phyloP scores from a whole-genome alignment of 208 protist species.

The Acanthamoeba healyi region DNA sequence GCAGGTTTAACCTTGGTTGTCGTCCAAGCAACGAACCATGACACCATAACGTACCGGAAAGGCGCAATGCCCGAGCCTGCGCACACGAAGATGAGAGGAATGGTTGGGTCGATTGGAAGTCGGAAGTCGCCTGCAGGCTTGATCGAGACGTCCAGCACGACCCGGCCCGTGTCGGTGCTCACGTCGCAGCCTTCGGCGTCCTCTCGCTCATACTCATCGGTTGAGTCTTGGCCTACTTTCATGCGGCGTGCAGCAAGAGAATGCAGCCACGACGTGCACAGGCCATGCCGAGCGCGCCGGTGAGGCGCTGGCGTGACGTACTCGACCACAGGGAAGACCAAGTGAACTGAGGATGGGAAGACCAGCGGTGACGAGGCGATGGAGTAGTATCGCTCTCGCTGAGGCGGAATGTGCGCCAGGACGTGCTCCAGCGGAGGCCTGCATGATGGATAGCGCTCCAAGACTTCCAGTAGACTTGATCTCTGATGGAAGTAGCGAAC shows the following conservation, averaged over 20 bases:
- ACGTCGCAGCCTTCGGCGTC: constrained; percentile 14
- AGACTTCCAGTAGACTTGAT: not conserved
- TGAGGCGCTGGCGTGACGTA: constrained; percentile 35
- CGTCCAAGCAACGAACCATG: too few relatives aligned
- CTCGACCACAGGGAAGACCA: constrained; percentile 60
- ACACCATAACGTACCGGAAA: constrained; percentile 7
- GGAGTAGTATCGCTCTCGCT: constrained; percentile 68
- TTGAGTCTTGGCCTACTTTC: too few relatives aligned
- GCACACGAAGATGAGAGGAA: constrained; percentile 29
- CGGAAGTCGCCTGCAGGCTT: not conserved
- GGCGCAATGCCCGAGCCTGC: constrained; percentile 56
- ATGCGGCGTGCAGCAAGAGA: not conserved
- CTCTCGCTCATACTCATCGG: too few relatives aligned
- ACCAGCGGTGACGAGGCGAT: constrained; percentile 67
- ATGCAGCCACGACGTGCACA: constrained; percentile 65
- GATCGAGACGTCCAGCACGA: not conserved
- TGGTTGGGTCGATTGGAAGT: not conserved
- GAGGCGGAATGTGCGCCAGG: constrained; percentile 54
- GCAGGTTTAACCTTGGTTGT: too few relatives aligned
- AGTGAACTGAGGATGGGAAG: not conserved
- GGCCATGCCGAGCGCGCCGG: not conserved
- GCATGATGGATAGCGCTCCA: constrained; percentile 61
- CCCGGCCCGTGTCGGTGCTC: not conserved
- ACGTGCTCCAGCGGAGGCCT: constrained; percentile 20
- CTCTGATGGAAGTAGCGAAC: not conserved